Percentiles rank a stretch among this genome's conserved stretches.
These are phyloP conservation scores for Candida buenavistaensis DNA, from an alignment of 1,139 yeast genomes.

Conservation along the genomic window DNA sequence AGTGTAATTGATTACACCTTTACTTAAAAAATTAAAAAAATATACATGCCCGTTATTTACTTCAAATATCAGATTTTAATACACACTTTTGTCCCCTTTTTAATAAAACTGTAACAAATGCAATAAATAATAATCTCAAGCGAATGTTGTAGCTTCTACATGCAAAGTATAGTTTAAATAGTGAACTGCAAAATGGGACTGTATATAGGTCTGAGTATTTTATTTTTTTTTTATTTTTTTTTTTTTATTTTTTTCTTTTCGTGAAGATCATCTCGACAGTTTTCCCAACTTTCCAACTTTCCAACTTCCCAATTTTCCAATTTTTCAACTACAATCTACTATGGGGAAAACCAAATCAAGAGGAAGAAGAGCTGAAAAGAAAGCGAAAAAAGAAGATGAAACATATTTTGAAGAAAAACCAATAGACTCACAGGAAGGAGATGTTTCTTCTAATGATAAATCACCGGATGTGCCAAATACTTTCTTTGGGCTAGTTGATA, in stretches of 20 bases:
- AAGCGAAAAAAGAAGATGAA: conserved; percentile 22
- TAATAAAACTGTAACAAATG: too few relatives aligned
- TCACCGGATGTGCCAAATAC: conserved; percentile 19
- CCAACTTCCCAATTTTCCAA: neutral
- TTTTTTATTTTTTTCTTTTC: neutral
- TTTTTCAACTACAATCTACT: conserved; percentile 1
- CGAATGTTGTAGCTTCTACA: too few relatives aligned
- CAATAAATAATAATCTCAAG: too few relatives aligned
- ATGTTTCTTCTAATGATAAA: neutral
- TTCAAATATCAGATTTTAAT: too few relatives aligned
- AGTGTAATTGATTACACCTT: too few relatives aligned
- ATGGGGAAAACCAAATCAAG: conserved; percentile 43
- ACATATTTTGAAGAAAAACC: conserved; percentile 16
- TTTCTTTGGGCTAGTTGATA: conserved; percentile 84
- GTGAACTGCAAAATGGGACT: too few relatives aligned
- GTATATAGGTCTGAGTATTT: neutral
- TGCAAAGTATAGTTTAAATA: too few relatives aligned
- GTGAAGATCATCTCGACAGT: too few relatives aligned
- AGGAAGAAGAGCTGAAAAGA: conserved; percentile 67
- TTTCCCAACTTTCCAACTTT: too few relatives aligned
- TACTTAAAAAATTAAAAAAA: too few relatives aligned
- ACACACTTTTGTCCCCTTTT: too few relatives aligned
- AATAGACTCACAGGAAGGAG: conserved; percentile 15
- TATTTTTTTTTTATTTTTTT: neutral
- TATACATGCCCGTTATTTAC: too few relatives aligned